A percentile compares a stretch with the other conserved stretches of the same genome.
Conservation (phyloP, 2,329 filamentous ascomycete genomes). For the Claviceps africana region DNA sequence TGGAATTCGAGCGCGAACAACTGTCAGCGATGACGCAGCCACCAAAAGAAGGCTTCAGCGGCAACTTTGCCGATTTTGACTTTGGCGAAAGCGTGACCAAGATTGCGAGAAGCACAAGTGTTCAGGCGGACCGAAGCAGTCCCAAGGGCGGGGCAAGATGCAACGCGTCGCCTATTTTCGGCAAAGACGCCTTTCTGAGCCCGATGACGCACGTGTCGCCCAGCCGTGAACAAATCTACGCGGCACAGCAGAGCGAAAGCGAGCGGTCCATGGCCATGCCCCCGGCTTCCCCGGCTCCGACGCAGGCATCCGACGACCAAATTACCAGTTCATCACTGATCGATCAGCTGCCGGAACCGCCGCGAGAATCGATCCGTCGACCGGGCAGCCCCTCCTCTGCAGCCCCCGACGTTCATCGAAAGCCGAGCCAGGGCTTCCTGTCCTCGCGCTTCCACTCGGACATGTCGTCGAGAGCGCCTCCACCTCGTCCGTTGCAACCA, state of each 20-base stretch:
- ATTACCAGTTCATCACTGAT: slow-evolving; percentile 2
- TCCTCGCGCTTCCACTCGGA: slow-evolving; percentile 13
- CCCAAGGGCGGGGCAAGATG: background rate
- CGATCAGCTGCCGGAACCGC: slow-evolving; percentile 3
- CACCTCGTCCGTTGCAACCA: slow-evolving; percentile 11
- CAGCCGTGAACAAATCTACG: background rate
- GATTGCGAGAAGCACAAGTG: slow-evolving; percentile 1
- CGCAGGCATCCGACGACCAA: background rate
- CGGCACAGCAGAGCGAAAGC: slow-evolving; percentile 5
- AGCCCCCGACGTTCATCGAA: background rate
- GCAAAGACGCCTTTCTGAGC: background rate
- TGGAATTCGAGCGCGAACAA: slow-evolving; percentile 18
- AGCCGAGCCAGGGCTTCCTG: slow-evolving; percentile 9
- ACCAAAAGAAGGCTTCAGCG: slow-evolving; percentile 21
- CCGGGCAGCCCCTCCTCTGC: slow-evolving; percentile 1
- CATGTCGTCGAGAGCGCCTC: slow-evolving; percentile 9
- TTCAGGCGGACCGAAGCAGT: background rate
- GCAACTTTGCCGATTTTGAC: slow-evolving; percentile 25
- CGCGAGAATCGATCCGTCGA: background rate
- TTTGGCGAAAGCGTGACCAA: slow-evolving; percentile 20
- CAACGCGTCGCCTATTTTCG: background rate
- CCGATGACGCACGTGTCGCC: background rate
- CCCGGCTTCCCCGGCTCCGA: background rate
- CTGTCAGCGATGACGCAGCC: slow-evolving; percentile 9
- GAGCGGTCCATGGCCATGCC: slow-evolving; percentile 3